Base-by-base conservation (phyloP, 805 yeast genomes). In the Zygoascus bituminiphila region DNA sequence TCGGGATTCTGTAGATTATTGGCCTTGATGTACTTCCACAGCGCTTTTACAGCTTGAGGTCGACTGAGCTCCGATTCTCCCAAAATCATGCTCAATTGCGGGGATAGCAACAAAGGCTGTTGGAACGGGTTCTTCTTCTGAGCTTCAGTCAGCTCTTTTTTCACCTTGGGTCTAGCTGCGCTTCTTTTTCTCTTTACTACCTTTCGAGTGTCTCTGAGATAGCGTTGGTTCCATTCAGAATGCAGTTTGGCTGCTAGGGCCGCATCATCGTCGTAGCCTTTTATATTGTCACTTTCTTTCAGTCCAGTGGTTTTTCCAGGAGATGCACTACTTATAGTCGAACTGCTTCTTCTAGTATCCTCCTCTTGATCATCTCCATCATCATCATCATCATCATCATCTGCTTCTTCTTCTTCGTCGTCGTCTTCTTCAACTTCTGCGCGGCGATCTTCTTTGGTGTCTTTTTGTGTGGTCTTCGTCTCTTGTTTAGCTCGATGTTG, bases 21-120 rank as follows among this genome's bases (percentile, higher is more conserved):
- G 9, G 62, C 75, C 56, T 79, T 81, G 49, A 87, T 83, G 62
- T 87, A 78, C 12, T 70, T 74, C 94, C 94, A 85, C 4, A 84
- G 61, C 42, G 64, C 64, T 52, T 82, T 82, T 8, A 84, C 88
- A 15, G 83, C 80, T 59, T 82, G 82, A 0, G 91, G 80, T 55
- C 95, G 67, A 2, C 89, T 73, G 39, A 78, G 58, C 47, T 71
- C 72, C 1, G 61, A 48, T 17, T 57, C 67, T 1, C 75, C 77
- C 7, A 85, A 59, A 14, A 86, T 61, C 2, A 61, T 70, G 44
- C 72, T 69, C 26, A 86, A 68, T 35, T 73, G 74, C 2, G 74
- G 69, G 25, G 84, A 77, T 21, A 84, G 61, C 8, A 62, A 62
- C 63, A 72, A 61, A 17, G 75, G 77, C 35, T 70, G 68, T 40